Evolutionary conservation across 2,329 filamentous ascomycete species (phyloP).

Genomic region (Trichophyton verrucosum): DNA sequence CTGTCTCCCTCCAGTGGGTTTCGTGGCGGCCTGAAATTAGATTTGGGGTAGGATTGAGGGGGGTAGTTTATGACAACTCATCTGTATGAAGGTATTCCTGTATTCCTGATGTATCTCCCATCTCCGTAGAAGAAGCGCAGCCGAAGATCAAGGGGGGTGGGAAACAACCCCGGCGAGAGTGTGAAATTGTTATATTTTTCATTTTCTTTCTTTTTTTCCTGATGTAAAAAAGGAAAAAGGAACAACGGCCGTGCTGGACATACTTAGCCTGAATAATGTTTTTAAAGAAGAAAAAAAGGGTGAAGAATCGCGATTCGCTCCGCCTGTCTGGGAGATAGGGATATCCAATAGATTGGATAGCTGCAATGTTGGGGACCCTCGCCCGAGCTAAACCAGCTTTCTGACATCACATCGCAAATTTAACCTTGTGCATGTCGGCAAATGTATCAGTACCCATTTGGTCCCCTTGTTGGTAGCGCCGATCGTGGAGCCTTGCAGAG

Average conservation of each 20-base stretch:
- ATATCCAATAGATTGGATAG: slow-evolving; percentile 3
- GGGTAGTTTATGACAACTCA: slow-evolving; percentile 3
- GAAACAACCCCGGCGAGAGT: not conserved
- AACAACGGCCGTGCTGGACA: not conserved
- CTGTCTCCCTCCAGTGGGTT: slow-evolving; percentile 3
- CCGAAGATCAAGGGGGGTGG: not conserved
- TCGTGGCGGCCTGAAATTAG: slow-evolving; percentile 4
- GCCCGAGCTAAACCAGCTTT: not conserved
- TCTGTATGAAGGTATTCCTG: not conserved
- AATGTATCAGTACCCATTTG: slow-evolving; percentile 2
- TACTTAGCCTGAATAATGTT: not conserved
- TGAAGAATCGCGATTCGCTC: not conserved
- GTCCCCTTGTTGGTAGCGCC: not conserved
- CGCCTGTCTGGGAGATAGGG: not conserved
- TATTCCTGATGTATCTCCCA: not conserved
- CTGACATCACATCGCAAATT: slow-evolving; percentile 3
- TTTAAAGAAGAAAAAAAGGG: not conserved
- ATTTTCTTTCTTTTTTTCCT: not conserved
- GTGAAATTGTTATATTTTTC: not conserved
- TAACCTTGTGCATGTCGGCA: slow-evolving; percentile 3
- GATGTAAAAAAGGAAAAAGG: not conserved
- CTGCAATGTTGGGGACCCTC: not conserved
- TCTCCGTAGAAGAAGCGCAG: not conserved
- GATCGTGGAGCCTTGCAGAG: slow-evolving; percentile 1
- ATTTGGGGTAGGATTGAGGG: not conserved